These are phyloP conservation scores for Trametes maxima DNA, from an alignment of 768 basidiomycete genomes.

Conservation along the genomic window DNA sequence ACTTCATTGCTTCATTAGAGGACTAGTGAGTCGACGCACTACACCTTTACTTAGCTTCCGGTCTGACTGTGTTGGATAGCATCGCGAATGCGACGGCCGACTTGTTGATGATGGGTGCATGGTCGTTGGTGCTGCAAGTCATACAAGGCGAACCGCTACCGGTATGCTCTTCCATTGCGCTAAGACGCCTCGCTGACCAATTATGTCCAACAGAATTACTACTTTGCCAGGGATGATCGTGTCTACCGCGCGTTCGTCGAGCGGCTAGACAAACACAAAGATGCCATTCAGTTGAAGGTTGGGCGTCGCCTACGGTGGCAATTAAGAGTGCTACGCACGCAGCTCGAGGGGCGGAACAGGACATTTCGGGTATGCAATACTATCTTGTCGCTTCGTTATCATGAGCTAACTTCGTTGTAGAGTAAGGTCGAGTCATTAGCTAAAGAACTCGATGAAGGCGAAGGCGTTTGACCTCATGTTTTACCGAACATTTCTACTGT, in stretches of 20 bases:
- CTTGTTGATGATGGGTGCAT: slow-evolving; percentile 78
- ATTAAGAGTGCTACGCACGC: slow-evolving; percentile 59
- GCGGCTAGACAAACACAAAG: slow-evolving; percentile 39
- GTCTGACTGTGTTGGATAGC: slow-evolving; percentile 39
- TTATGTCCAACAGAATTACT: slow-evolving; percentile 67
- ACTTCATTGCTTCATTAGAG: slow-evolving; percentile 78
- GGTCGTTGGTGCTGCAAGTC: slow-evolving; percentile 64
- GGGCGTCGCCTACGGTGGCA: slow-evolving; percentile 71
- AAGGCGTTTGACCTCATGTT: slow-evolving; percentile 42
- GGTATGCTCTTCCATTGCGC: slow-evolving; percentile 43
- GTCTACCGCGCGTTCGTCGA: slow-evolving; percentile 70
- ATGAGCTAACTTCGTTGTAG: slow-evolving; percentile 33
- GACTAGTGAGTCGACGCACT: slow-evolving; percentile 72
- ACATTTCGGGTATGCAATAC: slow-evolving; percentile 60
- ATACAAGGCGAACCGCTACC: slow-evolving; percentile 71
- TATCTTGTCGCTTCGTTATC: background rate
- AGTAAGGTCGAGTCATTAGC: slow-evolving; percentile 65
- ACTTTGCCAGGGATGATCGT: slow-evolving; percentile 92
- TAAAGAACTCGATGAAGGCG: slow-evolving; percentile 65
- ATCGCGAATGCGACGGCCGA: slow-evolving; percentile 91
- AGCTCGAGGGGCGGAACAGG: slow-evolving; percentile 65
- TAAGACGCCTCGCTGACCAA: background rate
- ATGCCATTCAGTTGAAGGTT: slow-evolving; percentile 48
- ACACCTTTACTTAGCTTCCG: background rate
- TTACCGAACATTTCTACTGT: background rate